Base-by-base conservation (phyloP, 23 red algal genomes). In the Gracilariopsis chorda region DNA sequence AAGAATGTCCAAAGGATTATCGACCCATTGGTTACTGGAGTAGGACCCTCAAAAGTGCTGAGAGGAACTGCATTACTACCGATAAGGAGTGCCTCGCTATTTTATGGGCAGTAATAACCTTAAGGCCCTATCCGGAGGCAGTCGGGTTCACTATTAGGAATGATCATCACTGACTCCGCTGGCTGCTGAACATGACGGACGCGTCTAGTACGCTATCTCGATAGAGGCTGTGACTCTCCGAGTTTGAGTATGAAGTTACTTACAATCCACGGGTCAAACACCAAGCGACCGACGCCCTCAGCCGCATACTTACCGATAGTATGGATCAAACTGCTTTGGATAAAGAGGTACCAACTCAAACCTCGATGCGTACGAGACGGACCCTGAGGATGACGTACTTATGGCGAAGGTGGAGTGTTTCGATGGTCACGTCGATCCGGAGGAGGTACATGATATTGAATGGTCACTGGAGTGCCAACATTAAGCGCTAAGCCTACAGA, bases 21-120 rank as follows among this genome's bases (percentile, higher is more conserved):
- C 4, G 80, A 46, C 80, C 80, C 8, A 44, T 85, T 34, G 80
- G 80, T 3, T 85, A 85, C 23, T 85, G 5, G 56, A 71, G 33
- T 23, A 28, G 82, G 11, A 34, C 23, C 6, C 63, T 87, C 4
- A 61, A 13, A 4, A 45, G 39, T 33, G 60, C 82, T 11, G 61
- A 87, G 61, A 7, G 23, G 29, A 87, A 46, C 16, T 72, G 52
- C 28, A 52, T 3, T 5, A 72, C 82, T 12, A 43, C 57, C 37
- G 37, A 87, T 19, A 47, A 72, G 44, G 61, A 87, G 46, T 61
- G 52, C 20, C 30, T 87, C 7, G 82, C 60, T 10, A 45, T 87
- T 33, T 6, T 87, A 7, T 85, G 80, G 32, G 19, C 80, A 39
- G 80, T 85, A 9, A 23, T 59, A 17, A 33, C 34, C 60, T 25